Evolutionary conservation across 495 filamentous ascomycete species (phyloP).

Genomic region (Achaetomiella virescens): DNA sequence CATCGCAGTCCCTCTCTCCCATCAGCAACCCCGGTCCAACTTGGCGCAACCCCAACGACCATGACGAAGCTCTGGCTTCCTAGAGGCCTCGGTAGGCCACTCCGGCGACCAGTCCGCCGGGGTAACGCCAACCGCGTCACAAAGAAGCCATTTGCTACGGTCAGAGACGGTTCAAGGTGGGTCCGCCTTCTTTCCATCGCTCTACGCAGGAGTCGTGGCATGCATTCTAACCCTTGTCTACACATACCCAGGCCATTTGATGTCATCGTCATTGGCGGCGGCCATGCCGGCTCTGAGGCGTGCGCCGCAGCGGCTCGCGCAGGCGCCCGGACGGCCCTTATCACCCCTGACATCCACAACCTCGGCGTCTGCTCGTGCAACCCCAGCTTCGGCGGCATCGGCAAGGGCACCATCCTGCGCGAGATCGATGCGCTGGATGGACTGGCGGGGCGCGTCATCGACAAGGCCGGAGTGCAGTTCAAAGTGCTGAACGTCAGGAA

Average conservation of each 20-base stretch:
- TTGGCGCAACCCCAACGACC: background rate
- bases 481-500: slow-evolving; percentile 80
- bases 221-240: background rate
- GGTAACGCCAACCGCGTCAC: slow-evolving; percentile 1
- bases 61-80: slow-evolving; percentile 36
- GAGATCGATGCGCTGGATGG: slow-evolving; percentile 96
- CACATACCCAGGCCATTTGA: slow-evolving; percentile 61
- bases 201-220: background rate
- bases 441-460: slow-evolving; percentile 79
- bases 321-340: slow-evolving; percentile 81
- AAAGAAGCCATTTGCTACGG: slow-evolving; percentile 33
- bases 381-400: slow-evolving; percentile 94
- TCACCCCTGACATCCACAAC: slow-evolving; percentile 81
- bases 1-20: background rate
- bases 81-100: slow-evolving; percentile 28
- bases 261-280: slow-evolving; percentile 92
- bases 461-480: slow-evolving; percentile 92
- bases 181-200: background rate
- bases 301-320: slow-evolving; percentile 87
- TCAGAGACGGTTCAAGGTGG: slow-evolving; percentile 33
- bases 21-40: background rate
- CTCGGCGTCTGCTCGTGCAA: slow-evolving; percentile 97
- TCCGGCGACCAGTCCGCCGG: slow-evolving; percentile 6
- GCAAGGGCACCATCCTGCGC: slow-evolving; percentile 94
- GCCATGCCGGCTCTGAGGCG: slow-evolving; percentile 92